Evolutionary conservation across 306 rosid genomes (phyloP).

Genomic region (Betula pendula): DNA sequence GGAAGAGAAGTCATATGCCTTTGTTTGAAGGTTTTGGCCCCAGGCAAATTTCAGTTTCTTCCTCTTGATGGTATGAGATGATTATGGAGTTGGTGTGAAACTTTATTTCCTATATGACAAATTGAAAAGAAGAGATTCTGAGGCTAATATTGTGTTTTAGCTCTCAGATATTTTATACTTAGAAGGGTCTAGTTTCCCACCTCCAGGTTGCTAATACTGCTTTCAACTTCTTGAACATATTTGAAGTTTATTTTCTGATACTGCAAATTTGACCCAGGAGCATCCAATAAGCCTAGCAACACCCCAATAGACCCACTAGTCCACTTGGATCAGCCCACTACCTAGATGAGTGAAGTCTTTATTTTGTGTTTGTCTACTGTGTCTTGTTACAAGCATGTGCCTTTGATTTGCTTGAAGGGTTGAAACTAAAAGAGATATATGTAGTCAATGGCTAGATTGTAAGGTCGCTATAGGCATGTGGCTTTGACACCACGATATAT

Average conservation of each 20-base stretch:
- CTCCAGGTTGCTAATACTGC: not conserved
- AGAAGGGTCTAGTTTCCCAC: not conserved
- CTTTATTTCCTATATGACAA: not conserved
- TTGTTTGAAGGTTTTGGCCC: not conserved
- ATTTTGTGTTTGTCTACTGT: not conserved
- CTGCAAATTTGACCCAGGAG: not conserved
- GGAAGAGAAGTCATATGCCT: not conserved
- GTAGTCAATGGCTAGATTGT: not conserved
- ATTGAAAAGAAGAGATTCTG: not conserved
- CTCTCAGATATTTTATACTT: not conserved
- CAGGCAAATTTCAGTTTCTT: not conserved
- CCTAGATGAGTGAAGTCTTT: not conserved
- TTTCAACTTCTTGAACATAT: not conserved
- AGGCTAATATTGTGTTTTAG: not conserved
- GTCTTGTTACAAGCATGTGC: not conserved
- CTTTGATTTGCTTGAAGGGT: not conserved
- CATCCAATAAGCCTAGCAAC: not conserved
- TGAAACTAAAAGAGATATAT: not conserved
- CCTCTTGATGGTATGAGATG: not conserved
- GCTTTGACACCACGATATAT: no score
- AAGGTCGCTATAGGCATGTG: not conserved
- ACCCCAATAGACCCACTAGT: not conserved
- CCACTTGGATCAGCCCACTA: not conserved
- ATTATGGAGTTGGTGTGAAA: not conserved
- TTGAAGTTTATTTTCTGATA: not conserved